Base-by-base conservation (phyloP, 2,329 filamentous ascomycete species). In the Fusarium sublunatum region DNA sequence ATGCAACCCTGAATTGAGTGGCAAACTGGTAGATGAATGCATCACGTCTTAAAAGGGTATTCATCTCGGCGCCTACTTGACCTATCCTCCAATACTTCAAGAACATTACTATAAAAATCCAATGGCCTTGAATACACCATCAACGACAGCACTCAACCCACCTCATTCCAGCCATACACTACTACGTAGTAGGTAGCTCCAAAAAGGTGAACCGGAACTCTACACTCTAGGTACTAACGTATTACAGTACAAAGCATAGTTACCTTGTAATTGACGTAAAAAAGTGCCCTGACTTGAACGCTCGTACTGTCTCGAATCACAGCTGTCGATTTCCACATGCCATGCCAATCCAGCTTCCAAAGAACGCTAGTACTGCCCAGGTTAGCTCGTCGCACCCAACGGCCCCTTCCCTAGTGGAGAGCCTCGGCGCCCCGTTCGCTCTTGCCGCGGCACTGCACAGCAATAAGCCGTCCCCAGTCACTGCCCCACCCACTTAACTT, bases 371-470 rank as follows among this genome's bases (percentile, higher is more conserved):
- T 29, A 19, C 12, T 9, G 15, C 26, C 22, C 6, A 13, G 11
- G 45, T 46, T 65, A 62, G 61, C 42, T 31, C 25, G 3, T 5
- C 13, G 45, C 24, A 25, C 39, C 44, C 22, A 32, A 39, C 32
- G 43, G 60, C 41, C 40, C 48, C 45, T 54, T 64, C 51, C 58
- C 44, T 66, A 28, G 54, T 62, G 56, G 40, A 40, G 42, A 47
- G 35, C 7, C 53, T 53, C 61, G 45, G 53, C 41, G 47, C 41
- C 51, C 57, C 35, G 43, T 56, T 65, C 57, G 41, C 58, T 67
- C 63, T 61, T 67, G 58, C 61, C 64, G 61, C 64, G 64, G 61
- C 50, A 53, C 64, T 64, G 38, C 26, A 46, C 28, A 38, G 43
- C 39, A 43, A 22, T 24, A 42, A 39, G 41, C 31, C 44, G 24